Conservation (phyloP, 1,139 yeast genomes). For the Arxiozyma telluris region DNA sequence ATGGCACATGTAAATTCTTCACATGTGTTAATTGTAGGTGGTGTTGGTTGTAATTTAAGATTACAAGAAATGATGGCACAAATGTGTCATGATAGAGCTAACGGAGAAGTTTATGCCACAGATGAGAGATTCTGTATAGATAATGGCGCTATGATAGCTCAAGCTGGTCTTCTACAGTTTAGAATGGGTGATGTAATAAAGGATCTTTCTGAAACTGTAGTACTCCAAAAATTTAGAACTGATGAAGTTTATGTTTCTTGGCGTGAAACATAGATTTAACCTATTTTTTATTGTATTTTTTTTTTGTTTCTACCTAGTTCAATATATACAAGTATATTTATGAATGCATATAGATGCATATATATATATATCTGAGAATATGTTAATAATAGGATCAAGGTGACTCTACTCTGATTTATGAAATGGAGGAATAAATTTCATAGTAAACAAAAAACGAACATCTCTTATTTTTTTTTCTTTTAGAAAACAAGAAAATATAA, state of each 20-base stretch:
- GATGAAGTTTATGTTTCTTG: conserved; percentile 88
- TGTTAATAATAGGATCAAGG: neutral
- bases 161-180: conserved; percentile 84
- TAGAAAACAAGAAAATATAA: neutral
- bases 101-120: conserved; percentile 83
- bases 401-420: neutral
- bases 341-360: neutral
- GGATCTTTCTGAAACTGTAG: conserved; percentile 60
- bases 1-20: conserved; percentile 93
- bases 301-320: neutral
- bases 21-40: conserved; percentile 93
- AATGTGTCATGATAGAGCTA: conserved; percentile 77
- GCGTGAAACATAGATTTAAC: conserved; percentile 42
- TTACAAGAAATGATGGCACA: conserved; percentile 91
- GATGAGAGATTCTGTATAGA: conserved; percentile 96
- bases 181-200: conserved; percentile 64
- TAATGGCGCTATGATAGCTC: conserved; percentile 98
- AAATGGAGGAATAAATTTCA: neutral
- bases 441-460: neutral
- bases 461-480: no score
- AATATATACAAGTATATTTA: neutral
- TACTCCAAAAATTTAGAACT: conserved; percentile 88
- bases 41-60: conserved; percentile 90
- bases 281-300: neutral
- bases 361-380: no score